Evolutionary conservation across 495 filamentous ascomycete genomes (phyloP).

Genomic region (Talaromyces thailandensis): DNA sequence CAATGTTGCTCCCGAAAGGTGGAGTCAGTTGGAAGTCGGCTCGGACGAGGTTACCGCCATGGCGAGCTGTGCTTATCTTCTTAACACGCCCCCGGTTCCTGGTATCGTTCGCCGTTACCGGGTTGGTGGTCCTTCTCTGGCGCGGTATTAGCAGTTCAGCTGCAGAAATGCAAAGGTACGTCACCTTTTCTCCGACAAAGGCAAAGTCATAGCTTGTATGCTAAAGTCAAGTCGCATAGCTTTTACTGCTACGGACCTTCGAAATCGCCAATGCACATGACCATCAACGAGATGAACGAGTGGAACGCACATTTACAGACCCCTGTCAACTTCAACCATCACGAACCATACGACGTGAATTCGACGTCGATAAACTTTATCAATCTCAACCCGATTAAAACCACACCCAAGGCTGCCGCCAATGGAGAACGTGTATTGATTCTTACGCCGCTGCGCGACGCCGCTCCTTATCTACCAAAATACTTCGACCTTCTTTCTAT

Average conservation of each 20-base stretch:
- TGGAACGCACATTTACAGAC: conserved; percentile 87
- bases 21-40: conserved; percentile 91
- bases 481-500: conserved; percentile 91
- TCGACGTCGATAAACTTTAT: conserved; percentile 65
- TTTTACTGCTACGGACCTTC: conserved; percentile 96
- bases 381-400: conserved; percentile 78
- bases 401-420: conserved; percentile 62
- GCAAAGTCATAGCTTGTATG: background rate
- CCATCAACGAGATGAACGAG: conserved; percentile 74
- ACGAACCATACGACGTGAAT: conserved; percentile 78
- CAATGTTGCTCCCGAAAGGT: conserved; percentile 76
- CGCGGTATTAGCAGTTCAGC: conserved; percentile 74
- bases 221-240: conserved; percentile 35
- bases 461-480: conserved; percentile 65
- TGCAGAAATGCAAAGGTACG: conserved; percentile 85
- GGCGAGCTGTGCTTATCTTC: conserved; percentile 67
- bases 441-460: conserved; percentile 89
- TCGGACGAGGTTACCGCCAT: conserved; percentile 69
- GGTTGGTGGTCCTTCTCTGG: conserved; percentile 80
- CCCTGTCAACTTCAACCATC: conserved; percentile 92
- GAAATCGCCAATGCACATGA: conserved; percentile 91
- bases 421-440: conserved; percentile 91
- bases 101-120: conserved; percentile 60
- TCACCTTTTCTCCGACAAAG: background rate
- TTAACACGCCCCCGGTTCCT: conserved; percentile 74